Evolutionary conservation across 345 rosid genomes (phyloP).

Genomic region (Clarkia xantiana): DNA sequence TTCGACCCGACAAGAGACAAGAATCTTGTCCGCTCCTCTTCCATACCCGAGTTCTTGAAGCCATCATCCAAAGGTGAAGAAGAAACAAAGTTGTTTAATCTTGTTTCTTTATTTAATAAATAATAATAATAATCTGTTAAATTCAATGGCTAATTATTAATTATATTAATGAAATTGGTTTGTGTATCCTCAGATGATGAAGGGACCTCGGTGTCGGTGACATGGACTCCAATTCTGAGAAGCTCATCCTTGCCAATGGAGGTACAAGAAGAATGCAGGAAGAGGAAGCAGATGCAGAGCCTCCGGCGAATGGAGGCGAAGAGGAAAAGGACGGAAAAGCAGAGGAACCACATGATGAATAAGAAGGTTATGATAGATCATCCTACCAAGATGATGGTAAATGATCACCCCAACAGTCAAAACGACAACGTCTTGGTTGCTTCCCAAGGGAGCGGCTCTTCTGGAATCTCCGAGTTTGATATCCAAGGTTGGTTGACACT

Average conservation of each 20-base stretch:
- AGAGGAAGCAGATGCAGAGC: slow-evolving; percentile 25
- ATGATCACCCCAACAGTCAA: neutral
- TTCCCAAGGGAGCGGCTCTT: slow-evolving; percentile 51
- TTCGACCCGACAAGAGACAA: slow-evolving; percentile 33
- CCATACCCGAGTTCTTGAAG: slow-evolving; percentile 43
- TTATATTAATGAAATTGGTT: neutral
- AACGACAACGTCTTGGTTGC: slow-evolving; percentile 26
- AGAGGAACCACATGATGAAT: slow-evolving; percentile 3
- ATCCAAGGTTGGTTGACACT: slow-evolving; percentile 6
- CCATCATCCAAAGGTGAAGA: slow-evolving; percentile 6
- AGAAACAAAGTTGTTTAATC: neutral
- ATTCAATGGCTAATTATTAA: neutral
- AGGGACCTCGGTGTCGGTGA: neutral
- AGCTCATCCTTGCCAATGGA: slow-evolving; percentile 51
- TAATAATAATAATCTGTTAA: neutral
- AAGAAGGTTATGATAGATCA: too few relatives aligned
- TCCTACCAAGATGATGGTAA: neutral
- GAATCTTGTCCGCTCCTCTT: slow-evolving; percentile 37
- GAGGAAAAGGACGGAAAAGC: slow-evolving; percentile 68
- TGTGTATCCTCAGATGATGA: slow-evolving; percentile 1
- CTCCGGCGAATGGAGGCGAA: slow-evolving; percentile 31
- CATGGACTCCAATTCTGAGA: slow-evolving; percentile 20
- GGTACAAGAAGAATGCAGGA: slow-evolving; percentile 59
- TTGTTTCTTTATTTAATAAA: neutral
- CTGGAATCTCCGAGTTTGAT: slow-evolving; percentile 45